phyloP scores from a whole-genome alignment of 2,329 filamentous ascomycete genomes.

The Sclerotinia spermophila region DNA sequence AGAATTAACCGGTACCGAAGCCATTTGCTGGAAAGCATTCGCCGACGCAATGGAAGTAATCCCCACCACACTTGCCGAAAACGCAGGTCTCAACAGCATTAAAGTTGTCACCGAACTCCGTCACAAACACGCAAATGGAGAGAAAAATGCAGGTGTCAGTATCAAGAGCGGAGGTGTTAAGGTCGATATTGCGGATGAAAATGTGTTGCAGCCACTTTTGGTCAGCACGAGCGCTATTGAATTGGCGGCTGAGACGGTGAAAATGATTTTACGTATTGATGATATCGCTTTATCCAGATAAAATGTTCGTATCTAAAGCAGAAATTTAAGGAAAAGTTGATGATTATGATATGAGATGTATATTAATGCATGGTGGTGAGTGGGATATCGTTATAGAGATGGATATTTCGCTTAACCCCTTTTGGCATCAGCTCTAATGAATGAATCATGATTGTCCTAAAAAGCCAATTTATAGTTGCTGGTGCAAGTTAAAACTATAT shows the following conservation, averaged over 20 bases:
- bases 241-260: conserved; percentile 95
- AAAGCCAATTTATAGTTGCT: neutral
- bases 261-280: conserved; percentile 41
- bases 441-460: conserved; percentile 14
- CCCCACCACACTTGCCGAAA: conserved; percentile 93
- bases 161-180: conserved; percentile 98
- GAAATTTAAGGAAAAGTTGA: conserved; percentile 11
- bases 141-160: conserved; percentile 94
- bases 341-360: conserved; percentile 16
- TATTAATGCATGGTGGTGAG: conserved; percentile 17
- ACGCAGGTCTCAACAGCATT: conserved; percentile 96
- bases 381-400: neutral
- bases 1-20: conserved; percentile 82
- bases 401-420: conserved; percentile 18
- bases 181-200: conserved; percentile 94
- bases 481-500: neutral
- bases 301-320: conserved; percentile 12
- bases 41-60: conserved; percentile 97
- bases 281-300: conserved; percentile 35
- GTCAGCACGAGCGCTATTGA: conserved; percentile 98
- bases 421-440: conserved; percentile 17
- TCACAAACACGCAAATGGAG: conserved; percentile 89
- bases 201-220: conserved; percentile 90
- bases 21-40: conserved; percentile 99
- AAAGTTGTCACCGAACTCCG: conserved; percentile 96